Conservation (phyloP, 2,329 filamentous ascomycete genomes). For the Aspergillus sp. region DNA sequence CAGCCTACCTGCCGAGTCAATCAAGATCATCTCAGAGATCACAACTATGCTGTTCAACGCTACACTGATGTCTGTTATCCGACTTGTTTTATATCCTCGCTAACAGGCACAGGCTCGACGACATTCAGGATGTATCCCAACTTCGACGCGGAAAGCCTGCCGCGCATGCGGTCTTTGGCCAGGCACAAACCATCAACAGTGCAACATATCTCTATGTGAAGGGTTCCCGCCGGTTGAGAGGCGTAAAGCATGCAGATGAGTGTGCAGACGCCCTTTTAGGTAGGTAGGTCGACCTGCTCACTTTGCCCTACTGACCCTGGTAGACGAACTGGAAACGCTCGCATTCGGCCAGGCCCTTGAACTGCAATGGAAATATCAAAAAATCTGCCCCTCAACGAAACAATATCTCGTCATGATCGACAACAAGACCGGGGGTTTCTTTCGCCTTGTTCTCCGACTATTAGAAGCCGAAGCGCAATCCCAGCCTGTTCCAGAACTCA, state of each 20-base stretch:
- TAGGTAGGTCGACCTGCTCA: neutral
- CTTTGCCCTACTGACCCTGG: neutral
- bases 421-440: constrained; percentile 31
- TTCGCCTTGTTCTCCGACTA: constrained; percentile 25
- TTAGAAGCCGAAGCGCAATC: constrained; percentile 11
- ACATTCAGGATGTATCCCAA: constrained; percentile 50
- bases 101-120: constrained; percentile 38
- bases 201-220: constrained; percentile 48
- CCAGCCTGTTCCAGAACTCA: neutral
- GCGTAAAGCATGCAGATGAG: neutral
- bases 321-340: constrained; percentile 21
- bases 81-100: neutral
- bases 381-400: constrained; percentile 23
- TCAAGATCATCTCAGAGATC: neutral
- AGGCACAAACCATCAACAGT: constrained; percentile 51
- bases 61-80: constrained; percentile 6
- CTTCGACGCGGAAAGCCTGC: constrained; percentile 49
- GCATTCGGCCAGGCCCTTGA: constrained; percentile 27
- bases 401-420: constrained; percentile 38
- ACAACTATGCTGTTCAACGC: constrained; percentile 12
- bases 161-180: constrained; percentile 50
- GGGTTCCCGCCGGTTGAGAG: constrained; percentile 24
- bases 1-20: neutral
- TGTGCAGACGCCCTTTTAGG: neutral
- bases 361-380: constrained; percentile 26